These are phyloP conservation scores for Vigna nakashimae DNA, from an alignment of 306 rosid species.

Conservation along the genomic window DNA sequence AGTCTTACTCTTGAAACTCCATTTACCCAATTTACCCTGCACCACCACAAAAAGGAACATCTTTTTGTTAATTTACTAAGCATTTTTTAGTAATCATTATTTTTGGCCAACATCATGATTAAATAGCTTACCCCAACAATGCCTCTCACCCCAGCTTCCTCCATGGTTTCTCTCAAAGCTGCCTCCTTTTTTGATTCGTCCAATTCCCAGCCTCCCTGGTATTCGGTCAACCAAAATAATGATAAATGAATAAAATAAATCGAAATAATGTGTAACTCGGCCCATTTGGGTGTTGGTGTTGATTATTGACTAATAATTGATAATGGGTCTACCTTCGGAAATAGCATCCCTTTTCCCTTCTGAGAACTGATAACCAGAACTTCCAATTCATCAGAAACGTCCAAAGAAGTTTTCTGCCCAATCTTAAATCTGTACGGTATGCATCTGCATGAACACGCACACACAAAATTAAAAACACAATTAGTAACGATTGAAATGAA, in stretches of 20 bases:
- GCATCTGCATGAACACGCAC: conserved; percentile 70
- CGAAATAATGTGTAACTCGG: not conserved
- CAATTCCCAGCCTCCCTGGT: conserved; percentile 94
- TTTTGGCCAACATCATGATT: not conserved
- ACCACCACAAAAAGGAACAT: not conserved
- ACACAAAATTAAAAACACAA: not conserved
- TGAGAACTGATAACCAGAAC: conserved; percentile 88
- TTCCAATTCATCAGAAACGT: conserved; percentile 62
- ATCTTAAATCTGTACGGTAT: conserved; percentile 81
- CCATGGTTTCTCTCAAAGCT: conserved; percentile 83
- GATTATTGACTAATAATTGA: conserved; percentile 8
- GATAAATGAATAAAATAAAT: conserved; percentile 32
- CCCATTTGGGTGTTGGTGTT: not conserved
- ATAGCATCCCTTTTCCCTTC: conserved; percentile 86
- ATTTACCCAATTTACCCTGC: conserved; percentile 79
- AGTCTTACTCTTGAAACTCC: conserved; percentile 94
- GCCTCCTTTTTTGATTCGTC: conserved; percentile 92
- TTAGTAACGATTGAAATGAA: conserved; percentile 21
- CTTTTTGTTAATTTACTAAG: not conserved
- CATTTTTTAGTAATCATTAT: not conserved
- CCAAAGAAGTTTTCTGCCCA: conserved; percentile 44
- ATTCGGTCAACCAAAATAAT: conserved; percentile 26
- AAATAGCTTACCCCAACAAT: conserved; percentile 64
- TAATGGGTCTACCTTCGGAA: conserved; percentile 73
- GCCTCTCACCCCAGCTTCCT: conserved; percentile 95